phyloP scores from a whole-genome alignment of 345 rosid species.

The Corymbia maculata region DNA sequence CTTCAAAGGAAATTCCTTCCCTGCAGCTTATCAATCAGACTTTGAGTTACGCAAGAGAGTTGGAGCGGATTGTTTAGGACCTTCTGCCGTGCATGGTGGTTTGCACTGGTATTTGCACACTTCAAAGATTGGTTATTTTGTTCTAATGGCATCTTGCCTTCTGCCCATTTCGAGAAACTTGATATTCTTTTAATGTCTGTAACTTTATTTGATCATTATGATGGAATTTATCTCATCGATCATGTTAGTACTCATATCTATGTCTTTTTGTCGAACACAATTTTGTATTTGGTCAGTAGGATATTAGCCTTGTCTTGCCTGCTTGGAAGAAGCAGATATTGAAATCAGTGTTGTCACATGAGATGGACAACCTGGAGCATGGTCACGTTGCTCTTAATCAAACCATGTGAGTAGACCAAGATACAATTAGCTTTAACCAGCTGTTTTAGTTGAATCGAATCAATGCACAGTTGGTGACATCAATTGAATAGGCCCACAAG shows the following conservation, averaged over 20 bases:
- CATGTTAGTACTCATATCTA: background rate
- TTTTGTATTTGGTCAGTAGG: background rate
- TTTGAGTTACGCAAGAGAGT: constrained; percentile 91
- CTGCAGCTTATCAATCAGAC: constrained; percentile 96
- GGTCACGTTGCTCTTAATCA: background rate
- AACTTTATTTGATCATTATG: background rate
- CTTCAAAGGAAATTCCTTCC: constrained; percentile 96
- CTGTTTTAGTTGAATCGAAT: background rate
- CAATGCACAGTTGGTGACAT: background rate
- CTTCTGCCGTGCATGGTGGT: background rate
- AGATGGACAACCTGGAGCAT: background rate
- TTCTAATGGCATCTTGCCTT: background rate
- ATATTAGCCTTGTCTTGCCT: background rate
- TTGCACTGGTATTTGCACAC: background rate
- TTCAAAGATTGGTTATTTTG: background rate
- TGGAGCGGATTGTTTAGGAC: constrained; percentile 85
- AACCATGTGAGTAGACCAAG: background rate
- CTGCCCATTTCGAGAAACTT: background rate
- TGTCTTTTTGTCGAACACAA: background rate
- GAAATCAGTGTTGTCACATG: background rate
- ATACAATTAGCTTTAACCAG: background rate
- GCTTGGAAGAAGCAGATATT: background rate
- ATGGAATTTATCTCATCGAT: background rate
- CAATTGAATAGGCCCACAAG: background rate
- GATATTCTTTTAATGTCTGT: background rate